Evolutionary conservation across 2,329 filamentous ascomycete species (phyloP), one percentile per base, ranked within the genome.

Genomic region (Myotisia sp.): DNA sequence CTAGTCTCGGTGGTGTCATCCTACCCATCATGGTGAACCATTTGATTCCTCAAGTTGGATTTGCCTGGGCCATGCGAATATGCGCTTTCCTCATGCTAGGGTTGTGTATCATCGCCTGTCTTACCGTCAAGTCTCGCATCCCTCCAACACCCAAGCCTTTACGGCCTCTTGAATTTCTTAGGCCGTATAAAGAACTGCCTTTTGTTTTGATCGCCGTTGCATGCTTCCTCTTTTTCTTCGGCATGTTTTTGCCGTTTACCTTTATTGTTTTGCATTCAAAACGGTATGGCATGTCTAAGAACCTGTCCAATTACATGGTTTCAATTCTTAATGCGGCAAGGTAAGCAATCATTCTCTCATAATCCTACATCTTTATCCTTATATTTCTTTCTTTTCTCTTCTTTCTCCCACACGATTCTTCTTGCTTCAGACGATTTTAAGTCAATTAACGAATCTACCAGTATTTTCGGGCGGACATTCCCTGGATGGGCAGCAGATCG

Each of bases 21-120:
- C 66, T 75, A 30, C 73, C 74, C 0, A 74, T 76, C 45, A 71
- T 77, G 64, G 63, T 75, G 8, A 54, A 63, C 1, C 62, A 63
- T 21, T 52, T 77, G 14, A 67, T 76, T 29, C 57, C 58, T 0
- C 21, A 59, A 30, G 56, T 73, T 33, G 67, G 70, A 21, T 70
- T 71, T 45, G 49, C 57, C 24, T 76, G 70, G 74, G 55, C 68
- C 0, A 71, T 76, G 59, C 62, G 71, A 6, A 65, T 64, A 30
- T 60, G 58, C 16, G 58, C 71, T 9, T 72, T 80, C 37, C 55
- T 79, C 31, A 74, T 80, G 41, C 64, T 81, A 39, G 65, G 61
- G 36, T 55, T 71, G 39, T 60, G 71, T 40, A 52, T 65, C 21
- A 59, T 78, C 40, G 65, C 70, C 22, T 58, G 60, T 18, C 46